A percentile compares a stretch with the other conserved stretches of the same genome.
Conservation (phyloP, 2,329 filamentous ascomycete species). For the Ophiostoma triangulosporum region DNA sequence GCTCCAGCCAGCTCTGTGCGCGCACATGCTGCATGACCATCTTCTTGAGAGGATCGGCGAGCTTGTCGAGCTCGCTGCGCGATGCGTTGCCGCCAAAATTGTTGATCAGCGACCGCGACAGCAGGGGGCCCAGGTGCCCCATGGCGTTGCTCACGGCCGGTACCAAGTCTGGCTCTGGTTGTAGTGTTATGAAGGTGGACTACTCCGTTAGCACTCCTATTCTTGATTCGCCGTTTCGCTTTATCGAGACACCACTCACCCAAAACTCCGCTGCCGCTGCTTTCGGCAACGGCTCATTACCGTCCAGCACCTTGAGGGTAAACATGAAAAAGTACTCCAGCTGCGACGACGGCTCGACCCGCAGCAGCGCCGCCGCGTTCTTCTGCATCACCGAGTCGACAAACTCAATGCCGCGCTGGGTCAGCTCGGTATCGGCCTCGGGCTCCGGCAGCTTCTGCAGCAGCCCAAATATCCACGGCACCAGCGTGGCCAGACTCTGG, state of each 20-base stretch:
- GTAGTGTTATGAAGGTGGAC: conserved; percentile 40
- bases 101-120: conserved; percentile 45
- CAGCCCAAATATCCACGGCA: conserved; percentile 49
- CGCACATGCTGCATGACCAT: conserved; percentile 42
- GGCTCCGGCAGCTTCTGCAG: conserved; percentile 49
- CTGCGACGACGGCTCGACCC: conserved; percentile 38
- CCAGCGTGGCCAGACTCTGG: conserved; percentile 35
- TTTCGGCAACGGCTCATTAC: conserved; percentile 63
- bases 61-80: conserved; percentile 57
- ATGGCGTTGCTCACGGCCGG: conserved; percentile 36
- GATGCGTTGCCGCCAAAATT: conserved; percentile 57
- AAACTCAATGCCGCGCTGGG: conserved; percentile 63
- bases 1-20: conserved; percentile 49
- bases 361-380: conserved; percentile 47
- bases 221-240: not conserved
- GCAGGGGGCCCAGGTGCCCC: conserved; percentile 43
- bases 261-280: conserved; percentile 62
- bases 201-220: conserved; percentile 18
- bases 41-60: conserved; percentile 59
- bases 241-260: conserved; percentile 30
- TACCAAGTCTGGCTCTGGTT: conserved; percentile 29
- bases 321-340: conserved; percentile 60
- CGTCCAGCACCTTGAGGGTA: conserved; percentile 53
- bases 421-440: conserved; percentile 54
- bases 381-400: conserved; percentile 49